Conservation (phyloP, 2,329 filamentous ascomycete genomes). For the Monosporascus ibericus region DNA sequence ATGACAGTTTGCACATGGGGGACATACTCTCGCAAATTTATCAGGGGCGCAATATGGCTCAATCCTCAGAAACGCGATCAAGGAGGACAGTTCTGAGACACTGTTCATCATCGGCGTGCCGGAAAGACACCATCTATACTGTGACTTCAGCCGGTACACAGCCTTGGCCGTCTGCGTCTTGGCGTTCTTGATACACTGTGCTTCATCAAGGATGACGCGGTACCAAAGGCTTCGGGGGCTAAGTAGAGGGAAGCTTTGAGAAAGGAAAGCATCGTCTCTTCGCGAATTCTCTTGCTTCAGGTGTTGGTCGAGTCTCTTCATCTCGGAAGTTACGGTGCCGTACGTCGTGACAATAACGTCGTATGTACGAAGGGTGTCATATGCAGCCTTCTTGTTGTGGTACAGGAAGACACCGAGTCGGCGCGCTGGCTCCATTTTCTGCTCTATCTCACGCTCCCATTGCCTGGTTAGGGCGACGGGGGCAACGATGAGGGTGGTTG, state of each 20-base stretch:
- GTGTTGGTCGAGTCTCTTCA: constrained; percentile 54
- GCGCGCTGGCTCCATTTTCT: constrained; percentile 57
- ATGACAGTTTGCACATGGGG: neutral
- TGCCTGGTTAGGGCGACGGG: constrained; percentile 76
- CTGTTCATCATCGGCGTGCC: constrained; percentile 89
- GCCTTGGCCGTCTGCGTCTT: constrained; percentile 56
- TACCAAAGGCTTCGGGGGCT: constrained; percentile 57
- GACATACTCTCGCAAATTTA: constrained; percentile 52
- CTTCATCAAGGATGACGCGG: constrained; percentile 71
- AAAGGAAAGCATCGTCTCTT: constrained; percentile 32
- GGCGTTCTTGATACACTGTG: constrained; percentile 75
- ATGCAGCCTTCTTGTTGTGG: constrained; percentile 60
- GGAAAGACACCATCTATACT: constrained; percentile 67
- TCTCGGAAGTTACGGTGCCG: constrained; percentile 61
- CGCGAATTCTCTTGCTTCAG: constrained; percentile 38
- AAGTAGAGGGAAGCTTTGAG: constrained; percentile 48
- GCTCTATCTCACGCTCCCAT: constrained; percentile 74
- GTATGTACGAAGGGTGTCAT: constrained; percentile 53
- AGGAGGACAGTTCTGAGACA: constrained; percentile 68
- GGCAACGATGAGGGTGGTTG: constrained; percentile 78
- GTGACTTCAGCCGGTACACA: constrained; percentile 50
- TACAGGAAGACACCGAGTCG: constrained; percentile 61
- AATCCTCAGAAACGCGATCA: constrained; percentile 72
- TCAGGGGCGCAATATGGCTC: constrained; percentile 63
- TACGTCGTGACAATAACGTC: constrained; percentile 77